Conservation (phyloP, 768 basidiomycete species). For the Psilocybe subaeruginosa region DNA sequence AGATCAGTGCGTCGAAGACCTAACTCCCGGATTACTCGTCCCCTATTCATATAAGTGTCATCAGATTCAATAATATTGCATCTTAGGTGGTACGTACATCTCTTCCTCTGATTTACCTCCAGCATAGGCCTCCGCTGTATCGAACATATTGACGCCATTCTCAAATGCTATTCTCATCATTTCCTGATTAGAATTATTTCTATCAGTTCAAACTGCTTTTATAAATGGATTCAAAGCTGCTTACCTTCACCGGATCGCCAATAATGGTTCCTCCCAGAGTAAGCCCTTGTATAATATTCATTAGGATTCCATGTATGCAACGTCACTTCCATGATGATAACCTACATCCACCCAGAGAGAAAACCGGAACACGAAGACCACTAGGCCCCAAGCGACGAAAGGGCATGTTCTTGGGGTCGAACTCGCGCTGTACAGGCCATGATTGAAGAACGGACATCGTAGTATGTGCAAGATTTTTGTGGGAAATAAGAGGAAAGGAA, state of each 20-base stretch:
- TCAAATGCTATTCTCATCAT: conserved; percentile 77
- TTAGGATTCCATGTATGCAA: neutral
- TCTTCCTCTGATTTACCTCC: conserved; percentile 69
- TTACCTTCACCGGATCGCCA: conserved; percentile 70
- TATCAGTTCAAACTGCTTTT: no score
- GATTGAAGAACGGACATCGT: conserved; percentile 23
- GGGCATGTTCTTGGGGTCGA: conserved; percentile 58
- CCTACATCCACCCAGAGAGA: conserved; percentile 72
- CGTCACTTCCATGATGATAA: neutral
- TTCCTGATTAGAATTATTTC: conserved; percentile 41
- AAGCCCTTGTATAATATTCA: conserved; percentile 36
- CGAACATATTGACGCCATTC: conserved; percentile 72
- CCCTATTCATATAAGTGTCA: conserved; percentile 31
- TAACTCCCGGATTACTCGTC: conserved; percentile 75
- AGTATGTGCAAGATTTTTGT: neutral
- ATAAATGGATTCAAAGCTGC: neutral
- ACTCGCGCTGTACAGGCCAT: conserved; percentile 35
- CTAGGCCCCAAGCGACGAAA: conserved; percentile 63
- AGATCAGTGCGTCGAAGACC: conserved; percentile 65
- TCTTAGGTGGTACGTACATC: conserved; percentile 44
- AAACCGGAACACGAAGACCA: conserved; percentile 66
- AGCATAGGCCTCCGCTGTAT: conserved; percentile 67
- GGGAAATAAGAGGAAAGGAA: neutral
- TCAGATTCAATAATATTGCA: neutral
- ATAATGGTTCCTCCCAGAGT: conserved; percentile 62